A percentile compares a stretch with the other conserved stretches of the same genome.
These are phyloP conservation scores for Ramaria sp. DNA, from an alignment of 768 basidiomycete species.

Conservation along the genomic window DNA sequence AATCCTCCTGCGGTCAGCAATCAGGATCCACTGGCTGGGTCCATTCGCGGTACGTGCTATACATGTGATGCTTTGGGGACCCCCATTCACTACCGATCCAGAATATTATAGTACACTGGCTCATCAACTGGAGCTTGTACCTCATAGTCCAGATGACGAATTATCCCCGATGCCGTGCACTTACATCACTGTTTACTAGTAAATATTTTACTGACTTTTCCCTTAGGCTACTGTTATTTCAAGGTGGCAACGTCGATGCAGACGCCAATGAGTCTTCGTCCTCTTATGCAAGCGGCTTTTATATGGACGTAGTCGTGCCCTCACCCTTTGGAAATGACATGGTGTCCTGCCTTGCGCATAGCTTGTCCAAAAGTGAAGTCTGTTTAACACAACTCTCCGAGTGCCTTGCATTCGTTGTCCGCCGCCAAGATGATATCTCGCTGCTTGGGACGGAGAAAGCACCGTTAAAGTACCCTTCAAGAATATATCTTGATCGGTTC, in stretches of 20 bases:
- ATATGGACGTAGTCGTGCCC: constrained; percentile 1
- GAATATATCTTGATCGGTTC: constrained; percentile 66
- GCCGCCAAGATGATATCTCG: not conserved
- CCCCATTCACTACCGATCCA: not conserved
- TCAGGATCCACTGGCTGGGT: not conserved
- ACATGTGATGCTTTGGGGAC: not conserved
- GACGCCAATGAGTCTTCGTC: not conserved
- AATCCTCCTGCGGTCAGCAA: not conserved
- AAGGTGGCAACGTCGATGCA: constrained; percentile 1
- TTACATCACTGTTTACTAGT: not conserved
- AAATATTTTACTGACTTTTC: not conserved
- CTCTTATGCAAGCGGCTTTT: not conserved
- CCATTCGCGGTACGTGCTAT: not conserved
- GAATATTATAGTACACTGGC: not conserved
- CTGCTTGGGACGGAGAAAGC: constrained; percentile 16
- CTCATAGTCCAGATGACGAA: not conserved
- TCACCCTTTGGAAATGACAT: constrained; percentile 2
- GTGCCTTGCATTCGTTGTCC: constrained; percentile 1
- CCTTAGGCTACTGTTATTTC: not conserved
- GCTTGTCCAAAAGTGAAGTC: not conserved
- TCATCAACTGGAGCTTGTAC: not conserved
- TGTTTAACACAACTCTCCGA: constrained; percentile 4
- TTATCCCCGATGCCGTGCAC: not conserved
- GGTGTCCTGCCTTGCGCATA: constrained; percentile 6
- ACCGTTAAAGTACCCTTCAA: constrained; percentile 49